Conservation (phyloP, 495 filamentous ascomycete species). For the Penicillium coprophilum region DNA sequence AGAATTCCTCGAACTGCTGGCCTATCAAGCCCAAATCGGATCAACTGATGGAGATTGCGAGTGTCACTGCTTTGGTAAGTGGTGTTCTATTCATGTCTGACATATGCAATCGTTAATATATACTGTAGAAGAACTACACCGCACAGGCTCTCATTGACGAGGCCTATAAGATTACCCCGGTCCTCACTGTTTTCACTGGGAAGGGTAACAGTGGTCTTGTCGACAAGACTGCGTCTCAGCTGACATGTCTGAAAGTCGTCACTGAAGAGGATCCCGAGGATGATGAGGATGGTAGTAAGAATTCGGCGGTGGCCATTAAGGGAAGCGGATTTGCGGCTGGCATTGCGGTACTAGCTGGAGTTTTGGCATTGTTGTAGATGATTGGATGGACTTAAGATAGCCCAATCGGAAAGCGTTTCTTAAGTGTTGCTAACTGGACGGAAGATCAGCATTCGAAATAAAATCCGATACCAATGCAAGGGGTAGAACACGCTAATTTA, state of each 20-base stretch:
- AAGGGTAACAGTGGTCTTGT: not conserved
- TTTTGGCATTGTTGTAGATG: not conserved
- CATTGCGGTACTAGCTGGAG: not conserved
- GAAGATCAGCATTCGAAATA: not conserved
- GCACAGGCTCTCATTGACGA: not conserved
- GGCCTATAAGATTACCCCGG: slow-evolving; percentile 1
- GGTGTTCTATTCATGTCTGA: not conserved
- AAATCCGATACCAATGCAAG: not conserved
- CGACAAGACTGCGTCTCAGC: not conserved
- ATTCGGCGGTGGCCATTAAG: not conserved
- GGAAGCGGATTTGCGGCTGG: not conserved
- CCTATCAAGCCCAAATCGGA: not conserved
- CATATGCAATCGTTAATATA: not conserved
- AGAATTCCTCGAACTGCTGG: not conserved
- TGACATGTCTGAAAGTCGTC: slow-evolving; percentile 3
- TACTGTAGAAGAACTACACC: not conserved
- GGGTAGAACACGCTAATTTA: not conserved
- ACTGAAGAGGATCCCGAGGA: not conserved
- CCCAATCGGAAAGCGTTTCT: not conserved
- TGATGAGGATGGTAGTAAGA: not conserved
- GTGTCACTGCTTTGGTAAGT: not conserved
- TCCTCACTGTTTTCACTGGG: not conserved
- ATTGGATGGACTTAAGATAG: not conserved
- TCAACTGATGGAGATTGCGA: not conserved
- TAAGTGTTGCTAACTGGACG: not conserved